Conservation (phyloP, 2,329 filamentous ascomycete genomes). For the Thielaviopsis musarum region DNA sequence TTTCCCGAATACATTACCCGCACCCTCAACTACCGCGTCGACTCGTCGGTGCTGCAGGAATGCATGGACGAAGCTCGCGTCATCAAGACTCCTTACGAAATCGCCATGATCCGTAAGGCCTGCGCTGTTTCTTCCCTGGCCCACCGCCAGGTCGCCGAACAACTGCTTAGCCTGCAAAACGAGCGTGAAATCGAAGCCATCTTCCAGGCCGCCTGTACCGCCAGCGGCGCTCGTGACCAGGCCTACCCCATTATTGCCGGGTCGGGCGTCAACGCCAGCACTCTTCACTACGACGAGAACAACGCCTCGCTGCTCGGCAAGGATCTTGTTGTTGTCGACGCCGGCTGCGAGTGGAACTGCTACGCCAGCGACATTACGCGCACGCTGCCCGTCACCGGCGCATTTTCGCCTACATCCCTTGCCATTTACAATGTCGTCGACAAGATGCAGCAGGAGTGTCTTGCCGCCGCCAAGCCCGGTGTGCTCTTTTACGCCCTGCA, state of each 20-base stretch:
- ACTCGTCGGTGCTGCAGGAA: constrained; percentile 38
- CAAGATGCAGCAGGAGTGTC: constrained; percentile 64
- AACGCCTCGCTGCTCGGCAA: constrained; percentile 51
- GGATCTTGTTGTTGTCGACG: constrained; percentile 69
- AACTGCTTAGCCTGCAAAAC: constrained; percentile 45
- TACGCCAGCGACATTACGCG: constrained; percentile 87
- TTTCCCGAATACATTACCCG: constrained; percentile 22
- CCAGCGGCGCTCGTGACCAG: constrained; percentile 56
- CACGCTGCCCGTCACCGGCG: constrained; percentile 61
- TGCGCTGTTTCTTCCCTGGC: constrained; percentile 64
- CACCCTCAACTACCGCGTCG: constrained; percentile 23
- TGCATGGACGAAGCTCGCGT: constrained; percentile 71
- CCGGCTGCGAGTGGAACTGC: constrained; percentile 67
- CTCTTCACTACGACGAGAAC: constrained; percentile 75
- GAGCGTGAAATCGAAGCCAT: constrained; percentile 73
- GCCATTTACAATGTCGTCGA: constrained; percentile 64
- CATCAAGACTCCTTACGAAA: constrained; percentile 72
- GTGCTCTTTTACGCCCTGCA: constrained; percentile 57
- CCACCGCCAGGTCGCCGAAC: constrained; percentile 54
- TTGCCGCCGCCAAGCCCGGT: constrained; percentile 51
- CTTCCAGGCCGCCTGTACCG: constrained; percentile 57
- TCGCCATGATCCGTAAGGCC: constrained; percentile 64
- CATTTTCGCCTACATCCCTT: constrained; percentile 49
- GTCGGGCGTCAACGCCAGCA: constrained; percentile 64
- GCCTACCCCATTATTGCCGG: constrained; percentile 84